Conservation (phyloP, 2,329 filamentous ascomycete genomes). For the Cadophora malorum region DNA sequence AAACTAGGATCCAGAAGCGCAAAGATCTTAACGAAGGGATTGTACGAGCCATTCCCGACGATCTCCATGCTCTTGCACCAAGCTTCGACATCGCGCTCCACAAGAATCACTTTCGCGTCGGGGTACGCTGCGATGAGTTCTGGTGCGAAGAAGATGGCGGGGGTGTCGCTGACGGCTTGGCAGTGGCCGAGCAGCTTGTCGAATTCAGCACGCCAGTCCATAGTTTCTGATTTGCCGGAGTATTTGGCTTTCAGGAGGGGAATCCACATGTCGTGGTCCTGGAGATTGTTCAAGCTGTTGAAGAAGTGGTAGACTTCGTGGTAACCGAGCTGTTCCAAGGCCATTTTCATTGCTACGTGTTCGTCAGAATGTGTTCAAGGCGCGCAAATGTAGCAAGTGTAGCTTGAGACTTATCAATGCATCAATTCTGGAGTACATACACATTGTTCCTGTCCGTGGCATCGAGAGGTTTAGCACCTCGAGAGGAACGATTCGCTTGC, state of each 20-base stretch:
- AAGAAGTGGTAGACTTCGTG: constrained; percentile 17
- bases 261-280: constrained; percentile 12
- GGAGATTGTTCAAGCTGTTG: constrained; percentile 10
- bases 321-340: constrained; percentile 8
- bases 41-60: neutral
- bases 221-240: neutral
- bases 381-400: no score
- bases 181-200: constrained; percentile 4
- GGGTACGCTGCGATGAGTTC: constrained; percentile 6
- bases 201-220: neutral
- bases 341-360: constrained; percentile 7
- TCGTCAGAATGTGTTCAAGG: neutral
- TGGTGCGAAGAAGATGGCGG: neutral
- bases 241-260: constrained; percentile 2
- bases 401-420: no score
- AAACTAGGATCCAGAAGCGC: neutral
- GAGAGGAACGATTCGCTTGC: neutral
- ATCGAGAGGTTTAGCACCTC: neutral
- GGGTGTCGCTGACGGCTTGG: neutral
- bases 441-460: neutral
- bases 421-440: neutral
- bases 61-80: neutral
- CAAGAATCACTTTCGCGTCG: neutral
- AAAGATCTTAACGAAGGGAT: neutral
- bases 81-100: neutral